Evolutionary conservation across 495 filamentous ascomycete genomes (phyloP), one percentile per base, ranked within the genome.

Genomic region (Penicillium dipodomyicola): DNA sequence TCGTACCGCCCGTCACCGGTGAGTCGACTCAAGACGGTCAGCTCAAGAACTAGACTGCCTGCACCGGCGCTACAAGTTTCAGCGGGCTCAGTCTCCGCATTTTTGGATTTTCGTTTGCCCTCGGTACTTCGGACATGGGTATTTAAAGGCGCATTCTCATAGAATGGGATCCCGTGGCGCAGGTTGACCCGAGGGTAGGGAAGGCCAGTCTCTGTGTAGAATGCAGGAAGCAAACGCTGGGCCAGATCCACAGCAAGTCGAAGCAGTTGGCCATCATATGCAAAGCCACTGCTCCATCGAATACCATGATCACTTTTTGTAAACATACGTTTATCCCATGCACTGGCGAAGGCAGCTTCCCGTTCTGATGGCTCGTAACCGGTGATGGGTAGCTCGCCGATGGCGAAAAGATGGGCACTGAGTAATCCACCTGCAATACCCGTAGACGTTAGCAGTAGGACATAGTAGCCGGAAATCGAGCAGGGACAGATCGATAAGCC

Each of bases 51-150:
- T 9, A 98, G 78, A 69, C 92, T 96, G 40, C 95, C 94, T 6
- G 94, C 94, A 33, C 95, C 94, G 5, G 94, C 94, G 69, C 91
- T 95, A 68, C 94, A 98, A 2, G 92, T 97, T 71, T 97, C 94
- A 6, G 93, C 97, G 19, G 94, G 87, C 63, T 96, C 92, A 10
- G 80, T 72, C 0, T 45, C 29, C 30, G 60, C n/a, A 8, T 45
- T 63, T 12, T 60, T 45, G 17, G 53, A 56, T 22, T 68, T 66
- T 41, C 53, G 41, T 25, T 61, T 61, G 9, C 52, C 45, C 1
- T 51, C 54, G 12, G 32, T 15, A 19, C 47, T 49, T 15, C 32
- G 29, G 10, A 49, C 11, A 5, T 67, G 63, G 20, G 23, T 60
- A 65, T 90, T 87, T 22, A 88, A 75, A 3, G 86, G 90, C 15